Evolutionary conservation across 345 rosid species (phyloP).

Genomic region (Eucalyptus polyanthemos): DNA sequence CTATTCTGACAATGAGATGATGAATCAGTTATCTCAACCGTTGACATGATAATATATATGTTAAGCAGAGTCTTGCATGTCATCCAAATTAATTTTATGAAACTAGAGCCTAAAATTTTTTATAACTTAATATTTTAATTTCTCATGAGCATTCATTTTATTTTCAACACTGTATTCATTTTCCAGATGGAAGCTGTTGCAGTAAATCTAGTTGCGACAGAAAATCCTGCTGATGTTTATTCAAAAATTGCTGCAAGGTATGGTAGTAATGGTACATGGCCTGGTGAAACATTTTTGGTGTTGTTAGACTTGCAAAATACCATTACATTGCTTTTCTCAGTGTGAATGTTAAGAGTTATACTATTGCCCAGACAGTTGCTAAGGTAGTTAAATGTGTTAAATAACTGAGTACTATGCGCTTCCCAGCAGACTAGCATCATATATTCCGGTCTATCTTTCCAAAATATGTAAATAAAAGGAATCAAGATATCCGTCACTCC

Average conservation of each 20-base stretch:
- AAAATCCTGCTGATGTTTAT: slow-evolving; percentile 92
- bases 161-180: slow-evolving; percentile 2
- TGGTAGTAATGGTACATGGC: background rate
- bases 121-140: background rate
- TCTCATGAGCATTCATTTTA: background rate
- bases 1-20: background rate
- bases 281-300: background rate
- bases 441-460: background rate
- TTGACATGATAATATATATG: background rate
- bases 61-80: background rate
- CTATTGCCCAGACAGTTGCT: background rate
- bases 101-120: background rate
- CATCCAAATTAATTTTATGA: background rate
- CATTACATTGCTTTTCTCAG: background rate
- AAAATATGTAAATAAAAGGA: background rate
- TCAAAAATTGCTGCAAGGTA: slow-evolving; percentile 86
- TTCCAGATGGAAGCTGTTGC: slow-evolving; percentile 84
- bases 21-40: background rate
- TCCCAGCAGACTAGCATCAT: background rate
- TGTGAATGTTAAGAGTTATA: background rate
- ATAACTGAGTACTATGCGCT: background rate
- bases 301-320: background rate
- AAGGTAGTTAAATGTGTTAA: background rate
- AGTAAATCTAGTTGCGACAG: slow-evolving; percentile 74
- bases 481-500: background rate